Conservation (phyloP, 345 rosid genomes). For the Pugionium cornutum region DNA sequence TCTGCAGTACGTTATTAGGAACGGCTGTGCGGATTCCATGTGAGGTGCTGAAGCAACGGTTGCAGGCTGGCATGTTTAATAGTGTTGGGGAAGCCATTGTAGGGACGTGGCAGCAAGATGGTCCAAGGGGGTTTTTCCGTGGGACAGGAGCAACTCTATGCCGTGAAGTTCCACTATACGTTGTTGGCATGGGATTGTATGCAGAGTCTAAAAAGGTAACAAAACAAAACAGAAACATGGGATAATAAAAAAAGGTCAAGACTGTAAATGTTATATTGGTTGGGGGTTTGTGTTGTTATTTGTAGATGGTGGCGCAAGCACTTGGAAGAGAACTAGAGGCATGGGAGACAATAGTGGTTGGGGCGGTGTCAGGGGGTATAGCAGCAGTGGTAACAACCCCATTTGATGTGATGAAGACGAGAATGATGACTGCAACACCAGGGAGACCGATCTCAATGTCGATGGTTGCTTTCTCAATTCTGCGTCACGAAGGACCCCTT, state of each 20-base stretch:
- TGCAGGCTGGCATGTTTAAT: conserved; percentile 86
- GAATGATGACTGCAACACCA: conserved; percentile 95
- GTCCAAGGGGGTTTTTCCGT: conserved; percentile 89
- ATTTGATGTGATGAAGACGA: conserved; percentile 95
- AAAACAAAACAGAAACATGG: conserved; percentile 1
- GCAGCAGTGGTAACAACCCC: conserved; percentile 91
- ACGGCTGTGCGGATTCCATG: conserved; percentile 95
- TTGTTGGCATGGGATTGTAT: conserved; percentile 91
- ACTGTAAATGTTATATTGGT: conserved; percentile 1
- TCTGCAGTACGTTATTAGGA: conserved; percentile 91
- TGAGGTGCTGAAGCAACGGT: conserved; percentile 96
- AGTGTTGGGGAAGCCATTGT: conserved; percentile 89
- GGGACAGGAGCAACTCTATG: conserved; percentile 97
- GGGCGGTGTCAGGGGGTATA: conserved; percentile 93
- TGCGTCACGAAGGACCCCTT: conserved; percentile 89
- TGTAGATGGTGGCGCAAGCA: conserved; percentile 65
- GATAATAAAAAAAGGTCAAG: not conserved
- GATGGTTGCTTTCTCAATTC: conserved; percentile 65
- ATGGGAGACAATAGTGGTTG: conserved; percentile 86
- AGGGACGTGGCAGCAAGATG: conserved; percentile 95
- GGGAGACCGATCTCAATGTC: conserved; percentile 83
- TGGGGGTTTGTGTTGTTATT: conserved; percentile 8
- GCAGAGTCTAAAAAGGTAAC: conserved; percentile 93
- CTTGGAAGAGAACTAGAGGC: conserved; percentile 88
- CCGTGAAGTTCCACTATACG: conserved; percentile 96